Percentiles rank a stretch among this genome's conserved stretches.
phyloP scores from a whole-genome alignment of 805 yeast genomes.

The Cyberlindnera amylophila region DNA sequence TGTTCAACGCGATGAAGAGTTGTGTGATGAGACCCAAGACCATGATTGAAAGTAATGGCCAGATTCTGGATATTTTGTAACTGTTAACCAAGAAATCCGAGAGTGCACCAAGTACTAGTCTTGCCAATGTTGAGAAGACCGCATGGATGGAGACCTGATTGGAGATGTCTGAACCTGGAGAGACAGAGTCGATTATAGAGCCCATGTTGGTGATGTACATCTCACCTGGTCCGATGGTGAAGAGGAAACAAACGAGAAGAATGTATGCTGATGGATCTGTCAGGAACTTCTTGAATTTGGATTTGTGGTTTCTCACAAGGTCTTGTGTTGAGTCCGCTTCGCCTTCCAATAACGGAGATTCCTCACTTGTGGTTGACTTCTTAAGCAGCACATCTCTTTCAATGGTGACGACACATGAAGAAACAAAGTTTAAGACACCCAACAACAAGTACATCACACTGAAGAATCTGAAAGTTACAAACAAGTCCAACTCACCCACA shows the following conservation, averaged over 20 bases:
- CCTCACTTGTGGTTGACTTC: slow-evolving; percentile 26
- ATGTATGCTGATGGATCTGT: slow-evolving; percentile 59
- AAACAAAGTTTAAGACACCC: slow-evolving; percentile 57
- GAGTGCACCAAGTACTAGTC: slow-evolving; percentile 62
- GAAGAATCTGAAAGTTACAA: slow-evolving; percentile 50
- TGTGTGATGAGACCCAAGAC: slow-evolving; percentile 37
- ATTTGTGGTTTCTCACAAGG: slow-evolving; percentile 25
- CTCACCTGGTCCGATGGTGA: slow-evolving; percentile 80
- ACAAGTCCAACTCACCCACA: slow-evolving; percentile 39
- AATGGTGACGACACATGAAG: slow-evolving; percentile 62
- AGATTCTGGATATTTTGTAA: slow-evolving; percentile 28
- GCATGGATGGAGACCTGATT: slow-evolving; percentile 60
- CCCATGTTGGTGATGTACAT: slow-evolving; percentile 83
- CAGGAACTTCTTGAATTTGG: slow-evolving; percentile 17
- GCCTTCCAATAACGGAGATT: slow-evolving; percentile 31
- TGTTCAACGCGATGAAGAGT: slow-evolving; percentile 24
- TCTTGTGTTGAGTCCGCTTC: slow-evolving; percentile 27
- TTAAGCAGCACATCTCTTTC: slow-evolving; percentile 27
- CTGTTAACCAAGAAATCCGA: slow-evolving; percentile 53
- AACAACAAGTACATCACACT: slow-evolving; percentile 49
- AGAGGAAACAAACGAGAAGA: slow-evolving; percentile 57
- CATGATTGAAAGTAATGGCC: slow-evolving; percentile 32
- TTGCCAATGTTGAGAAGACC: slow-evolving; percentile 61
- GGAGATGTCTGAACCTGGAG: slow-evolving; percentile 30
- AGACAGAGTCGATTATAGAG: slow-evolving; percentile 43